Evolutionary conservation across 108 stramenopile species (phyloP), one percentile per base, ranked within the genome.

Genomic region (Cyclotella baltica): DNA sequence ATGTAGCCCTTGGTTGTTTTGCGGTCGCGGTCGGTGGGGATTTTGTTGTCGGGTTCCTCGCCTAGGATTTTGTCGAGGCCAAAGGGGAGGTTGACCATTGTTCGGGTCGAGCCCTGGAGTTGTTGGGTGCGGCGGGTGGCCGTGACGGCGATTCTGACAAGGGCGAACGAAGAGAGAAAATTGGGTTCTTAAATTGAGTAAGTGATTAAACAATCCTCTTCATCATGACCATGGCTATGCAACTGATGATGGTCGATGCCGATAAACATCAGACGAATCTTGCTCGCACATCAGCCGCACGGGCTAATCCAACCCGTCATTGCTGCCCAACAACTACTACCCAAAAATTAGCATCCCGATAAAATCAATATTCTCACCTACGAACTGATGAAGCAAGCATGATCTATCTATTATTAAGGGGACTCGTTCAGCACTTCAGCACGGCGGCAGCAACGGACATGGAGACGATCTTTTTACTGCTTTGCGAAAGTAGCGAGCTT

Each of bases 41-140:
- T 93, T 77, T 88, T 67, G 72, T 92, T 86, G 81, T 95, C 94
- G 23, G 94, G 89, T 62, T 92, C 88, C 11, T 30, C 33, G 59
- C 88, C 92, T 22, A 95, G 83, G 73, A 89, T 88, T 80, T 95
- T 93, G 70, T 86, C 88, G 46, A 95, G 83, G 67, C 92, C 92
- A 53, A 95, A 93, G 10, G 94, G 94, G 72, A 93, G 87, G 70
- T 81, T 76, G 74, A 67, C 85, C 74, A 80, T 79, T 27, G 73
- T 81, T 40, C 80, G 67, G 29, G 48, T n/a, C 34, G 70, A 23
- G 28, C 2, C 47, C 55, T 25, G 55, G n/a, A 34, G 63, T 9
- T 23, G 10, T n/a, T 22, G 28, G 37, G 34, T 30, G 43, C 53
- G 38, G 20, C 61, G 61, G 52, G 40, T 70, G 53, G 78, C 50